Conservation (phyloP, 2,329 filamentous ascomycete species). For the Pseudocercospora macadamiae region DNA sequence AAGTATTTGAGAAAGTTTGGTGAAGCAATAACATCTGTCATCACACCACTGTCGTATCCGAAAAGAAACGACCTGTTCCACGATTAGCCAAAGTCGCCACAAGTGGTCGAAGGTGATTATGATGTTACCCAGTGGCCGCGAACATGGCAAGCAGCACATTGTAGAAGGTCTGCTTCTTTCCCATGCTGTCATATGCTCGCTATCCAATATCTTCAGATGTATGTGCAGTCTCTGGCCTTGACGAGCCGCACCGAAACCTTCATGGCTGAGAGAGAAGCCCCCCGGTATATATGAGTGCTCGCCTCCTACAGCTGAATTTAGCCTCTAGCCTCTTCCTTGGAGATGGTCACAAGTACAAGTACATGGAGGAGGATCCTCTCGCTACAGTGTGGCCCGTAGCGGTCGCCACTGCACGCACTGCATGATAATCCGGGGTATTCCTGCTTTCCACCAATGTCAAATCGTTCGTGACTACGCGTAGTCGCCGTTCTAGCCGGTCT, state of each 20-base stretch:
- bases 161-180: conserved; percentile 26
- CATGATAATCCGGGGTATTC: conserved; percentile 7
- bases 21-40: conserved; percentile 58
- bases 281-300: not conserved
- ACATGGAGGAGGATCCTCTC: not conserved
- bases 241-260: conserved; percentile 4
- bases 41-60: conserved; percentile 47
- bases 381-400: conserved; percentile 10
- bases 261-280: not conserved
- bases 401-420: conserved; percentile 6
- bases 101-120: not conserved
- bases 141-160: conserved; percentile 35
- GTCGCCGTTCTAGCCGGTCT: conserved; percentile 11
- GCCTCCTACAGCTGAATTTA: not conserved
- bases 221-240: not conserved
- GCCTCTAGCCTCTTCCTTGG: conserved; percentile 8
- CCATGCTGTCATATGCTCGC: conserved; percentile 16
- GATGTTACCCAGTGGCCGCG: conserved; percentile 32
- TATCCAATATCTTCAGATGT: not conserved
- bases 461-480: not conserved
- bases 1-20: conserved; percentile 62
- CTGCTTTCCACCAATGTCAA: conserved; percentile 21
- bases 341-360: conserved; percentile 2
- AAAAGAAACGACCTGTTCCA: conserved; percentile 45
- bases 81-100: conserved; percentile 11